Percentiles rank a stretch among this genome's conserved stretches.
These are phyloP conservation scores for Nannochloris sp. DNA, from an alignment of 139 green algal species.

Conservation along the genomic window DNA sequence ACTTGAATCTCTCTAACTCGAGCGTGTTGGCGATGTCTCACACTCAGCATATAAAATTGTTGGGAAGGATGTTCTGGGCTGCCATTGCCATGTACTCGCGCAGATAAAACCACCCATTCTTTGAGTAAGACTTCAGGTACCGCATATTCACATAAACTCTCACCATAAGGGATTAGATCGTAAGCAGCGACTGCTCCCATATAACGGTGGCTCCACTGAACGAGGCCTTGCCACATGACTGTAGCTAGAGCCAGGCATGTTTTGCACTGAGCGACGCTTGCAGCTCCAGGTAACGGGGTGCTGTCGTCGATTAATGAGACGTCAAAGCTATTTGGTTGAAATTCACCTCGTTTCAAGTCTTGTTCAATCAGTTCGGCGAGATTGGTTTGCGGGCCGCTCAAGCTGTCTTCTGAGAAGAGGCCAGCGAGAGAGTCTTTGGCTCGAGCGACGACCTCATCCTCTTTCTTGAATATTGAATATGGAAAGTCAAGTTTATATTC, in stretches of 20 bases:
- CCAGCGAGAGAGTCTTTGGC: not conserved
- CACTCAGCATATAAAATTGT: not conserved
- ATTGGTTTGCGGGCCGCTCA: not conserved
- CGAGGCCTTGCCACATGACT: not conserved
- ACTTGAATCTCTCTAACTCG: not conserved
- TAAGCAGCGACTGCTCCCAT: not conserved
- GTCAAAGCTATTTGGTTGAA: not conserved
- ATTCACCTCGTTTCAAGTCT: not conserved
- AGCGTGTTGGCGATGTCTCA: not conserved
- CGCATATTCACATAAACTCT: conserved; percentile 1
- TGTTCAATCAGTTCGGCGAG: not conserved
- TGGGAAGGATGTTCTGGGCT: not conserved
- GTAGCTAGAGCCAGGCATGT: not conserved
- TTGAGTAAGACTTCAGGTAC: not conserved
- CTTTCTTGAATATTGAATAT: not conserved
- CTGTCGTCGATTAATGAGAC: not conserved
- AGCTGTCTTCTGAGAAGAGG: not conserved
- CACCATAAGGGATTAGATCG: not conserved
- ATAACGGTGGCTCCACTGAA: not conserved
- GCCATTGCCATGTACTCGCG: not conserved
- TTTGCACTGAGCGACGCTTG: not conserved
- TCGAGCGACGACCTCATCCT: not conserved
- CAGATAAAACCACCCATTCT: not conserved
- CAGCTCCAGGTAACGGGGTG: not conserved
- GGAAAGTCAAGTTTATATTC: conserved; percentile 7